phyloP scores from a whole-genome alignment of 257 asterid genomes.

The Agastache rugosa region DNA sequence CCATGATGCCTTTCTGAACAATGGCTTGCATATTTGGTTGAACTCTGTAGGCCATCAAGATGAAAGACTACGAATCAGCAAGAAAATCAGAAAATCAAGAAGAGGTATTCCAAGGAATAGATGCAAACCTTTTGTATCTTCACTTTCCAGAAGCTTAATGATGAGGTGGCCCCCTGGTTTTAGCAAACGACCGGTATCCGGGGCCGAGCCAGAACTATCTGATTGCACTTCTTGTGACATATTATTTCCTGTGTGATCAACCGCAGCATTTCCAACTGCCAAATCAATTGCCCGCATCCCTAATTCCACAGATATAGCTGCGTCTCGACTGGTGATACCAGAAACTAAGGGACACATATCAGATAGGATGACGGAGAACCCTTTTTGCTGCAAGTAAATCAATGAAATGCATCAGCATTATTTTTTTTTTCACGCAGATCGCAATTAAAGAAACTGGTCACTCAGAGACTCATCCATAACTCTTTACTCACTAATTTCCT shows the following conservation, averaged over 20 bases:
- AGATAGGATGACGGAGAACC: conserved; percentile 80
- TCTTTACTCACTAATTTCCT: neutral
- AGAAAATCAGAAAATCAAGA: neutral
- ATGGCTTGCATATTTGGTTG: conserved; percentile 67
- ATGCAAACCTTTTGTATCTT: conserved; percentile 69
- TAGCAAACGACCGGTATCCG: conserved; percentile 48
- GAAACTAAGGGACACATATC: conserved; percentile 94
- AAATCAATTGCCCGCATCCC: conserved; percentile 80
- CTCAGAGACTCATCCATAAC: neutral
- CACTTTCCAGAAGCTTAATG: conserved; percentile 87
- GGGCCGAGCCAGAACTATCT: conserved; percentile 28
- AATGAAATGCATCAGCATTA: conserved; percentile 6
- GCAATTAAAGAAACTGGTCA: neutral
- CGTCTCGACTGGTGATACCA: conserved; percentile 79
- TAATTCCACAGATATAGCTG: conserved; percentile 80
- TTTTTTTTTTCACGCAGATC: neutral
- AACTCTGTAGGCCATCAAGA: conserved; percentile 55
- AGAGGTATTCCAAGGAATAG: neutral
- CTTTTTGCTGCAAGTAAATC: conserved; percentile 63
- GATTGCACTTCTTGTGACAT: conserved; percentile 31
- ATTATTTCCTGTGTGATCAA: conserved; percentile 30
- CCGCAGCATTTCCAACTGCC: conserved; percentile 66
- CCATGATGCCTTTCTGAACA: conserved; percentile 75
- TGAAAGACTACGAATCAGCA: neutral
- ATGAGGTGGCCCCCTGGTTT: conserved; percentile 77